Evolutionary conservation across 495 filamentous ascomycete species (phyloP).

Genomic region (Aspergillus sclerotiicarbonarius): DNA sequence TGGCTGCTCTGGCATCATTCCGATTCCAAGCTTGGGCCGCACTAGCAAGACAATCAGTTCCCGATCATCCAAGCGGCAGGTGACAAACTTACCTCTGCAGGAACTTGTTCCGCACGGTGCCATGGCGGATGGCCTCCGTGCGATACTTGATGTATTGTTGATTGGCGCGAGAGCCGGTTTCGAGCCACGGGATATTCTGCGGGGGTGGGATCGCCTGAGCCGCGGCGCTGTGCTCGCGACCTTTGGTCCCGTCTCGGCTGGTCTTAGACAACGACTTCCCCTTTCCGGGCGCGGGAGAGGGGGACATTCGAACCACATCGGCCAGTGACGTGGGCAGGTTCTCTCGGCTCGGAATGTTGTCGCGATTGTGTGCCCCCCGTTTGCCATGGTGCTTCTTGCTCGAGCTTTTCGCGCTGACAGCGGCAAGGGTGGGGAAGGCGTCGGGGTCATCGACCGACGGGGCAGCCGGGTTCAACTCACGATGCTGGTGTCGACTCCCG

Average conservation of each 20-base stretch:
- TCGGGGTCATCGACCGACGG: conserved; percentile 90
- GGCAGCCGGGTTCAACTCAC: conserved; percentile 61
- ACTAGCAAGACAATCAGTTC: conserved; percentile 41
- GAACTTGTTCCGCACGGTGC: conserved; percentile 93
- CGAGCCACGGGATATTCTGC: conserved; percentile 94
- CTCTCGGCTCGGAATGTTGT: conserved; percentile 54
- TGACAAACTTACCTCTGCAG: conserved; percentile 71
- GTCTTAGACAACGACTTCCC: conserved; percentile 45
- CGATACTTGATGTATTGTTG: conserved; percentile 91
- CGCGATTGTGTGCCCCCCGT: conserved; percentile 67
- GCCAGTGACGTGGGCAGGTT: conserved; percentile 78
- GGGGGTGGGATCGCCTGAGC: conserved; percentile 81
- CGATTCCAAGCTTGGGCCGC: conserved; percentile 99
- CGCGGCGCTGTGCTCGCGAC: conserved; percentile 74
- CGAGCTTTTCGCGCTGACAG: conserved; percentile 66
- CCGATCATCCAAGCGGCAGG: conserved; percentile 19
- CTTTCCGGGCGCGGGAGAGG: conserved; percentile 63
- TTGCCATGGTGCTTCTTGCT: conserved; percentile 91
- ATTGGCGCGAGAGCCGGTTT: conserved; percentile 88
- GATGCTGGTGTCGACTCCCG: conserved; percentile 78
- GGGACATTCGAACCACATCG: conserved; percentile 91
- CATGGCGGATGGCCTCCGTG: conserved; percentile 93
- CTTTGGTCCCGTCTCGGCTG: conserved; percentile 45
- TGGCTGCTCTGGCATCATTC: conserved; percentile 93
- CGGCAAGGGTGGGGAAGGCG: conserved; percentile 90